phyloP scores from a whole-genome alignment of 495 filamentous ascomycete genomes.

The Neurospora sp. region DNA sequence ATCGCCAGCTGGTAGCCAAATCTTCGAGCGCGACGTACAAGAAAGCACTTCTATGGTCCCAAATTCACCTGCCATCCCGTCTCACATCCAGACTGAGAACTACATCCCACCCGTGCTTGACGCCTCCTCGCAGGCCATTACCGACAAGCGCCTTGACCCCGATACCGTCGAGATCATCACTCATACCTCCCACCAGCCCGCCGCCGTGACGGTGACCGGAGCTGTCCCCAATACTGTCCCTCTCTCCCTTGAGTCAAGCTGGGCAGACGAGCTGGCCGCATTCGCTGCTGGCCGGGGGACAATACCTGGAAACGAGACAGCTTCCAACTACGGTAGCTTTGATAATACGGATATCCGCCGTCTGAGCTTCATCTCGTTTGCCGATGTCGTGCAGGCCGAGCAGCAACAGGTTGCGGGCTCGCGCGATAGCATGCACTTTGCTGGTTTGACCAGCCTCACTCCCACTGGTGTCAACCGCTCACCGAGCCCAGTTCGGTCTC shows the following conservation, averaged over 20 bases:
- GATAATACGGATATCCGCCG: slow-evolving; percentile 71
- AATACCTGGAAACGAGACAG: slow-evolving; percentile 37
- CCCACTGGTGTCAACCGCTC: slow-evolving; percentile 48
- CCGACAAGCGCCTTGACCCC: slow-evolving; percentile 61
- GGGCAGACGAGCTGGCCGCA: slow-evolving; percentile 46
- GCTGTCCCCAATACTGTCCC: slow-evolving; percentile 19
- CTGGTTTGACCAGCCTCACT: slow-evolving; percentile 39
- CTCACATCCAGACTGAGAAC: slow-evolving; percentile 85
- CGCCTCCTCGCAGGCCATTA: slow-evolving; percentile 81
- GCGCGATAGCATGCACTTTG: slow-evolving; percentile 52
- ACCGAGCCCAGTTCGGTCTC: slow-evolving; percentile 61
- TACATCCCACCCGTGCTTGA: slow-evolving; percentile 85
- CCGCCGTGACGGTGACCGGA: slow-evolving; percentile 50
- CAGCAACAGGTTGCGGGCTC: slow-evolving; percentile 43
- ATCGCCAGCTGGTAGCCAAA: slow-evolving; percentile 67
- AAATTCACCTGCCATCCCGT: slow-evolving; percentile 66
- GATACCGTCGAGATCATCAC: slow-evolving; percentile 86
- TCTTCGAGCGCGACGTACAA: slow-evolving; percentile 91
- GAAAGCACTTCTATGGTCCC: slow-evolving; percentile 55
- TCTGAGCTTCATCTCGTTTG: slow-evolving; percentile 87
- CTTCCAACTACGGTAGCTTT: slow-evolving; percentile 60
- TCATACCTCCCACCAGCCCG: slow-evolving; percentile 70
- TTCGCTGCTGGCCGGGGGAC: slow-evolving; percentile 30
- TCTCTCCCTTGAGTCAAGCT: slow-evolving; percentile 24
- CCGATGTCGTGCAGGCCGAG: slow-evolving; percentile 87